phyloP scores from a whole-genome alignment of 1,284 basidiomycete genomes.

The Heterobasidion irregulare region DNA sequence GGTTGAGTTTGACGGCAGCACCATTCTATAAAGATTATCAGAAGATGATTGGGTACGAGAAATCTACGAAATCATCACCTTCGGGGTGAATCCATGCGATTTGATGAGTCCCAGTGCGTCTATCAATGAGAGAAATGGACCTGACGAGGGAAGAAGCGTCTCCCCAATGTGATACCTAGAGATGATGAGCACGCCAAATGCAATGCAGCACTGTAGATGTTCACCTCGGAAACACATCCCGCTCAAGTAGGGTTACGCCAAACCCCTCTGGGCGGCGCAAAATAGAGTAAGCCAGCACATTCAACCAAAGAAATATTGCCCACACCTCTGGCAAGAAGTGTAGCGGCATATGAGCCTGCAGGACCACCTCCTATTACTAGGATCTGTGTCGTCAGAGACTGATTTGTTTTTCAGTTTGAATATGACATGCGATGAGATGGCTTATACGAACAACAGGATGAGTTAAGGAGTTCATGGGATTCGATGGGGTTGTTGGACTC shows the following conservation, averaged over 20 bases:
- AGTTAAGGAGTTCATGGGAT: too few species aligned
- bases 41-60: background rate
- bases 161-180: conserved; percentile 58
- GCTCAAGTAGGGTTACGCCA: background rate
- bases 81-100: conserved; percentile 43
- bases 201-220: background rate
- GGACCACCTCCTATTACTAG: conserved; percentile 14
- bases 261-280: background rate
- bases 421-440: too few species aligned
- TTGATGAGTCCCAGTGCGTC: conserved; percentile 47
- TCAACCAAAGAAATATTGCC: conserved; percentile 1
- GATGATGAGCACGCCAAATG: background rate
- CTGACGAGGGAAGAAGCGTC: conserved; percentile 55
- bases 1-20: conserved; percentile 49
- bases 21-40: conserved; percentile 23
- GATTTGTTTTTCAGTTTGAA: too few species aligned
- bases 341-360: conserved; percentile 9
- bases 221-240: conserved; percentile 2
- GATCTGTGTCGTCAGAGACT: conserved; percentile 4
- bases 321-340: conserved; percentile 8
- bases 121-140: conserved; percentile 52
- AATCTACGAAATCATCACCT: conserved; percentile 27
- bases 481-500: too few species aligned
- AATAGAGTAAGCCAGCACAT: background rate
- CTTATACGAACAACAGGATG: too few species aligned